Conservation (phyloP, 2,329 filamentous ascomycete genomes). For the Sphaerulina vaccinii region DNA sequence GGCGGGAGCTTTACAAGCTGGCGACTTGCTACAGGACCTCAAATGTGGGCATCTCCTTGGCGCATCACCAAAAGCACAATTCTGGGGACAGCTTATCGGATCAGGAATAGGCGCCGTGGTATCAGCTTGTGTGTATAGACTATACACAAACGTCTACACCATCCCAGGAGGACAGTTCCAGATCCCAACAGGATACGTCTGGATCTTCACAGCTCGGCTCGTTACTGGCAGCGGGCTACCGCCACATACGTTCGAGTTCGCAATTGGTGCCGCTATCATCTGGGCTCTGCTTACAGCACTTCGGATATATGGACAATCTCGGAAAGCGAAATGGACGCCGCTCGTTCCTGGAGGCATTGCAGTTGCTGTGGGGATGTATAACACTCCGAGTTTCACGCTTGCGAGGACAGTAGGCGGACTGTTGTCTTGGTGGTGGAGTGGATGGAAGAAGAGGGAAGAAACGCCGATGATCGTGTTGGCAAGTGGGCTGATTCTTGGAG, state of each 20-base stretch:
- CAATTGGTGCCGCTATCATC: slow-evolving; percentile 68
- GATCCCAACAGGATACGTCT: slow-evolving; percentile 91
- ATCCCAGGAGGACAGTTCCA: slow-evolving; percentile 89
- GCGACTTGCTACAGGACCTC: slow-evolving; percentile 94
- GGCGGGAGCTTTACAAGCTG: slow-evolving; percentile 85
- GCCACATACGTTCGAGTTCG: slow-evolving; percentile 77
- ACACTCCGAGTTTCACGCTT: slow-evolving; percentile 91
- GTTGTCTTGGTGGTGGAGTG: slow-evolving; percentile 74
- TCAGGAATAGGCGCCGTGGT: slow-evolving; percentile 81
- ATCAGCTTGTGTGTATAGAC: slow-evolving; percentile 79
- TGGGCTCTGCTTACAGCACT: slow-evolving; percentile 71
- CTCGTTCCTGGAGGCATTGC: slow-evolving; percentile 91
- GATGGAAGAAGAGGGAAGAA: slow-evolving; percentile 54
- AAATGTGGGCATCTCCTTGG: slow-evolving; percentile 94
- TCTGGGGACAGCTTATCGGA: slow-evolving; percentile 93
- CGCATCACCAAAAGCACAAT: slow-evolving; percentile 89
- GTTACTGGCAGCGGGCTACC: slow-evolving; percentile 90
- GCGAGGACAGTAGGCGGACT: slow-evolving; percentile 79
- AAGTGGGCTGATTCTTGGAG: slow-evolving; percentile 84
- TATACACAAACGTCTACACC: slow-evolving; percentile 87
- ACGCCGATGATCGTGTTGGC: slow-evolving; percentile 88
- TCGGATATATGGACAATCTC: slow-evolving; percentile 56
- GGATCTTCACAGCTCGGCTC: slow-evolving; percentile 92
- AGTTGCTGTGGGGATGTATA: slow-evolving; percentile 97
- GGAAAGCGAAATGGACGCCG: slow-evolving; percentile 61